phyloP scores from a whole-genome alignment of 1,284 basidiomycete species.

The Puccinia hordei region DNA sequence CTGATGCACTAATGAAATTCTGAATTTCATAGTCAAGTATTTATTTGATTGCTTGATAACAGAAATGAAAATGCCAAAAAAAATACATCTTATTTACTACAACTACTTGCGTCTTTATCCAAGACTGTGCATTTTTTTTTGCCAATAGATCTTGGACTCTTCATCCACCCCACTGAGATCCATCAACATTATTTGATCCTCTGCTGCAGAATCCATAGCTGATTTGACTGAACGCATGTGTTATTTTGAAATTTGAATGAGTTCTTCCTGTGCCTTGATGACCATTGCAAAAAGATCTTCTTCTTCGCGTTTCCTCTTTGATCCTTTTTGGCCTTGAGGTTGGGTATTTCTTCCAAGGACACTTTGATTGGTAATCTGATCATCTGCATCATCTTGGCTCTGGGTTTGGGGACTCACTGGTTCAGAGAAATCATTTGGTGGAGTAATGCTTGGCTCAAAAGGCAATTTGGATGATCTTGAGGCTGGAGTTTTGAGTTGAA shows the following conservation, averaged over 20 bases:
- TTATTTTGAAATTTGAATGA: background rate
- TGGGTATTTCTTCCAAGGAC: background rate
- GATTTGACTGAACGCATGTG: background rate
- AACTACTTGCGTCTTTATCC: background rate
- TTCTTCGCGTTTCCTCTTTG: background rate
- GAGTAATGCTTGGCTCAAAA: background rate
- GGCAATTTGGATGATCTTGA: no score
- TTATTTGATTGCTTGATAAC: background rate
- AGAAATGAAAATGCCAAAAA: no score
- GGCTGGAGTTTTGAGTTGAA: no score
- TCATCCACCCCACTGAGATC: constrained; percentile 1
- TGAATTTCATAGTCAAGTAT: background rate
- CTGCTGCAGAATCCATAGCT: background rate
- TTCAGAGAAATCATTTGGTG: background rate
- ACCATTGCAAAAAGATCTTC: background rate
- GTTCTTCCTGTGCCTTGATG: background rate
- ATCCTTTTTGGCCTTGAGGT: background rate
- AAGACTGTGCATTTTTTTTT: constrained; percentile 16
- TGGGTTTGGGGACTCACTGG: background rate
- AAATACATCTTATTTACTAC: background rate
- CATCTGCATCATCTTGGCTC: background rate
- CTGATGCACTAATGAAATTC: no score
- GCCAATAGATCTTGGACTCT: constrained; percentile 1
- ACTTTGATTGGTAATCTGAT: background rate
- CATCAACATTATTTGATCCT: background rate